A percentile compares a stretch with the other conserved stretches of the same genome.
Conservation (phyloP, 2,329 filamentous ascomycete genomes). For the Diaporthe caulivora region DNA sequence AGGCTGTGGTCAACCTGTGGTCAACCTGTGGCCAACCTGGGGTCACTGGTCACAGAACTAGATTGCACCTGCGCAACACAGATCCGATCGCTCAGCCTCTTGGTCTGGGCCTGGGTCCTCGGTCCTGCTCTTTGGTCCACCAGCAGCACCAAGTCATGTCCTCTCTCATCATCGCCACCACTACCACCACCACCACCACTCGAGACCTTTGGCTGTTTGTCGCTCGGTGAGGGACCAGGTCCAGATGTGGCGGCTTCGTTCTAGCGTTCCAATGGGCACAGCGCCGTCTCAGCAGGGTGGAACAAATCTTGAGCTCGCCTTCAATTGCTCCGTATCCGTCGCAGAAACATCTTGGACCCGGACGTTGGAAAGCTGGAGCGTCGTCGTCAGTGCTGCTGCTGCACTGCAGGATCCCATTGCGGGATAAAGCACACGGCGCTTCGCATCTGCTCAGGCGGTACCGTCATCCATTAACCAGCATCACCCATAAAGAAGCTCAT, state of each 20-base stretch:
- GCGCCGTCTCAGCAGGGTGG: constrained; percentile 9
- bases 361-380: background rate
- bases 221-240: background rate
- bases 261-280: constrained; percentile 23
- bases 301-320: background rate
- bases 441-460: constrained; percentile 13
- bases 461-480: constrained; percentile 9
- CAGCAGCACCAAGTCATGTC: background rate
- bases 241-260: background rate
- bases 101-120: background rate
- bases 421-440: constrained; percentile 13
- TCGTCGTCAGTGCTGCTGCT: constrained; percentile 18
- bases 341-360: constrained; percentile 7
- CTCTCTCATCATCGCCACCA: background rate
- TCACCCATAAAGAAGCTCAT: constrained; percentile 7
- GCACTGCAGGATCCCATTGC: background rate
- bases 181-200: background rate
- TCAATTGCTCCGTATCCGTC: constrained; percentile 15
- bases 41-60: background rate
- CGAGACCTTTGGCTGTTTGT: background rate
- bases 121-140: background rate
- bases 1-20: background rate
- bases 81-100: constrained; percentile 1
- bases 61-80: background rate
- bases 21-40: too few relatives aligned